Conservation (phyloP, 306 rosid genomes). For the Medicago lupulina region DNA sequence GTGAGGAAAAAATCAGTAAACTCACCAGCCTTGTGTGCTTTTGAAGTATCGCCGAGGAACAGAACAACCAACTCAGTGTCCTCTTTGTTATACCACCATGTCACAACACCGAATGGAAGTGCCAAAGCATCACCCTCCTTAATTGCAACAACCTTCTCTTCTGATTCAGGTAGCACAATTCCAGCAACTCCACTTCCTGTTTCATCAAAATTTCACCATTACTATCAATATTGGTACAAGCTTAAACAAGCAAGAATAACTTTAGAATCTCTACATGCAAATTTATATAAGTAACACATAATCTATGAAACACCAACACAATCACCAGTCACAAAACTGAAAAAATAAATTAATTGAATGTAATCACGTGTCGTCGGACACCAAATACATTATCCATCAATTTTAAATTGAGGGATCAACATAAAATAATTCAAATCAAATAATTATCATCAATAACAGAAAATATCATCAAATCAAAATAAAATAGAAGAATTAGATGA, state of each 20-base stretch:
- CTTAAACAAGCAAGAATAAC: background rate
- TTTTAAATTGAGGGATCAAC: too few species aligned
- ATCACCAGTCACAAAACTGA: too few species aligned
- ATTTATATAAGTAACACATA: too few species aligned
- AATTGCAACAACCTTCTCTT: conserved; percentile 72
- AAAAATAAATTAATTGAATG: too few species aligned
- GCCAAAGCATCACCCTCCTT: conserved; percentile 81
- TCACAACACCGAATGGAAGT: conserved; percentile 77
- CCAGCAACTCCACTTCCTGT: conserved; percentile 68
- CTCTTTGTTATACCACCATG: conserved; percentile 81
- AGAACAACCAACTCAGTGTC: conserved; percentile 67
- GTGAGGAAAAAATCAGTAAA: conserved; percentile 70
- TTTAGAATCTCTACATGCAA: conserved; percentile 2
- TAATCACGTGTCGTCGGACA: too few species aligned
- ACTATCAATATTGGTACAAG: background rate
- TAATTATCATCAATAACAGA: too few species aligned
- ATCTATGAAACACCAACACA: too few species aligned
- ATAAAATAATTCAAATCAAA: too few species aligned
- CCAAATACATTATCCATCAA: too few species aligned
- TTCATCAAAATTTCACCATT: background rate
- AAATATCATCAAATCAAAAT: too few species aligned
- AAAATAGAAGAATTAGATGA: background rate
- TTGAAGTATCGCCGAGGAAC: conserved; percentile 74
- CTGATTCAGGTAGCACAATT: conserved; percentile 66
- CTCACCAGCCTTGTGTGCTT: conserved; percentile 75